Percentiles rank a stretch among this genome's conserved stretches.
Conservation (phyloP, 108 stramenopile species). For the Seminavis robusta region DNA sequence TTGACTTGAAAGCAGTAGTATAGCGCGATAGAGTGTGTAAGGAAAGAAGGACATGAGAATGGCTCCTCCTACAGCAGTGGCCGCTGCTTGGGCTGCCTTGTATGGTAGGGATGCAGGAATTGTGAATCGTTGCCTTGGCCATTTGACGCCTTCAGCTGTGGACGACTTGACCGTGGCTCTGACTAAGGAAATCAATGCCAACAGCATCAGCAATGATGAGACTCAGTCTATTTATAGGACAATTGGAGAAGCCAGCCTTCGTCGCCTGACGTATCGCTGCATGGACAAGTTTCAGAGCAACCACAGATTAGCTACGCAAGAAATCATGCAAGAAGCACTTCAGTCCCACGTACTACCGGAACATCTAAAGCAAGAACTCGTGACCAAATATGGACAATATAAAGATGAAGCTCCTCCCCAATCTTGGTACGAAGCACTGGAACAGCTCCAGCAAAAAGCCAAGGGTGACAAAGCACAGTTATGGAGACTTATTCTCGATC, state of each 20-base stretch:
- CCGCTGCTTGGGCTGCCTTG: too few species aligned
- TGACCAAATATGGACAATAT: constrained; percentile 11
- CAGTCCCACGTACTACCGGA: constrained; percentile 23
- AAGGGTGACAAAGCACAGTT: too few species aligned
- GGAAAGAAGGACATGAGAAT: too few species aligned
- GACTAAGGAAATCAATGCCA: too few species aligned
- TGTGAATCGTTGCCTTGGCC: too few species aligned
- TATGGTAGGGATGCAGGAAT: too few species aligned
- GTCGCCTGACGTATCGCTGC: constrained; percentile 20
- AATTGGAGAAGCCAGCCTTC: constrained; percentile 25
- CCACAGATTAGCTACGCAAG: constrained; percentile 5
- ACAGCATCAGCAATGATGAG: background rate
- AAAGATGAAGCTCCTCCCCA: constrained; percentile 4
- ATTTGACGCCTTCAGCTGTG: too few species aligned
- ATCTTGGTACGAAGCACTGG: constrained; percentile 37
- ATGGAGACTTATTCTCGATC: constrained; percentile 38
- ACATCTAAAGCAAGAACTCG: constrained; percentile 14
- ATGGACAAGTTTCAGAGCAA: constrained; percentile 32
- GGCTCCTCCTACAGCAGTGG: too few species aligned
- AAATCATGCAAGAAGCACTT: constrained; percentile 32
- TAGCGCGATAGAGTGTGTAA: too few species aligned
- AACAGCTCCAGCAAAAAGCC: too few species aligned
- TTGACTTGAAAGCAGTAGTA: too few species aligned
- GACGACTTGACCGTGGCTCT: too few species aligned
- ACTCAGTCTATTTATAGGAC: background rate